Evolutionary conservation across 2,329 filamentous ascomycete species (phyloP).

Genomic region (Thyridium curvatum): DNA sequence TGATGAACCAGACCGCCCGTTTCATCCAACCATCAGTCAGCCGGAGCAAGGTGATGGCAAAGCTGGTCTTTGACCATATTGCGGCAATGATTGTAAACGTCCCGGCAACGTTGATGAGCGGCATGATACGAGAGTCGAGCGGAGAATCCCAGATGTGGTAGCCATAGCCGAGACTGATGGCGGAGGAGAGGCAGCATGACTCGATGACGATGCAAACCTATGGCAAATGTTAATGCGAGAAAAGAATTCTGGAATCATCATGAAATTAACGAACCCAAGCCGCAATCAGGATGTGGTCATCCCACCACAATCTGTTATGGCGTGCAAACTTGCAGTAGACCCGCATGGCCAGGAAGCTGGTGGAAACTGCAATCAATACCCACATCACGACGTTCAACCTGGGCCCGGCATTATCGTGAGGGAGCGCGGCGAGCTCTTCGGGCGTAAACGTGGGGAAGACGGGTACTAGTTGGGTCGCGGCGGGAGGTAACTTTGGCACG

Average conservation of each 20-base stretch:
- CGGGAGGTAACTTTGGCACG: too few species aligned
- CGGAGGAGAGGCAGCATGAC: background rate
- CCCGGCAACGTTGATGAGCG: conserved; percentile 6
- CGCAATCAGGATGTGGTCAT: conserved; percentile 15
- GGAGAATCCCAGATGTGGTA: conserved; percentile 5
- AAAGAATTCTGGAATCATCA: background rate
- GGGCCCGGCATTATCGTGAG: conserved; percentile 11
- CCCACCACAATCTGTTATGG: conserved; percentile 19
- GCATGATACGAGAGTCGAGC: conserved; percentile 1
- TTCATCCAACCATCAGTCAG: conserved; percentile 17
- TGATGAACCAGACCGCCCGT: conserved; percentile 20
- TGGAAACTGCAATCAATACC: conserved; percentile 9
- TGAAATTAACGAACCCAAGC: conserved; percentile 15
- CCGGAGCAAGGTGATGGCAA: conserved; percentile 25
- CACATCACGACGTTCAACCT: conserved; percentile 13
- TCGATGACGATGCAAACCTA: background rate
- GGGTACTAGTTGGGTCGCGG: too few species aligned
- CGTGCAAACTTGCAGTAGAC: conserved; percentile 19
- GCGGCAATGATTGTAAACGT: conserved; percentile 8
- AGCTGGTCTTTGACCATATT: conserved; percentile 23
- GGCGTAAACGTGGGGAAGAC: too few species aligned
- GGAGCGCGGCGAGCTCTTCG: conserved; percentile 1
- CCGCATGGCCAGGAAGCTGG: conserved; percentile 15
- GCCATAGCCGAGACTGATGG: conserved; percentile 6
- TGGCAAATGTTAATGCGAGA: too few species aligned